These are phyloP conservation scores for Pseudogymnoascus sp. DNA, from an alignment of 2,329 filamentous ascomycete species.

Conservation along the genomic window DNA sequence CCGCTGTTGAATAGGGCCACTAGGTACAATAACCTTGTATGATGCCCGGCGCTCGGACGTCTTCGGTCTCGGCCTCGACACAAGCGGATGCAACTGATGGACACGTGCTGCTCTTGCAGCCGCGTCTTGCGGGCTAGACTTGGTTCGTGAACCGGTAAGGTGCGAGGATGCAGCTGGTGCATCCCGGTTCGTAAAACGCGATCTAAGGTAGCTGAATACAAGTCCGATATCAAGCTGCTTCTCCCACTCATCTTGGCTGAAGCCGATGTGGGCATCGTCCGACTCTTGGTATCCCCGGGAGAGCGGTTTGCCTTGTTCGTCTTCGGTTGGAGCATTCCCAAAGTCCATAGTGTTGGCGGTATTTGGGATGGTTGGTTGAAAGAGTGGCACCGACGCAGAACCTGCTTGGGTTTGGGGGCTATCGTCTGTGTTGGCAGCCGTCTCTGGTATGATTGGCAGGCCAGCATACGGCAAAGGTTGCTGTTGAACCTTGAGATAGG, in stretches of 20 bases:
- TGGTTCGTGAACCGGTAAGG: conserved; percentile 30
- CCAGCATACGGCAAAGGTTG: conserved; percentile 69
- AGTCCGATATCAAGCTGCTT: conserved; percentile 83
- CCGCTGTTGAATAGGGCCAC: conserved; percentile 38
- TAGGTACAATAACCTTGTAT: conserved; percentile 46
- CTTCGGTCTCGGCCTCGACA: conserved; percentile 46
- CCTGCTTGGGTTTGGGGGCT: conserved; percentile 11
- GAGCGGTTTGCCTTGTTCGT: not conserved
- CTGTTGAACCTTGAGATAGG: conserved; percentile 60
- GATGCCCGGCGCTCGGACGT: conserved; percentile 40
- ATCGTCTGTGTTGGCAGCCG: conserved; percentile 29
- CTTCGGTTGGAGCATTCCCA: not conserved
- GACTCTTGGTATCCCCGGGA: conserved; percentile 5
- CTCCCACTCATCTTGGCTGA: conserved; percentile 60
- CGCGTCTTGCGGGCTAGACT: conserved; percentile 50
- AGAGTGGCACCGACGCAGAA: conserved; percentile 17
- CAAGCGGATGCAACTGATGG: conserved; percentile 79
- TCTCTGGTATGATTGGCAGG: conserved; percentile 56
- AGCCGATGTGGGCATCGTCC: conserved; percentile 11
- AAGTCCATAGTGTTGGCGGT: not conserved
- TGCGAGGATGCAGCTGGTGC: conserved; percentile 31
- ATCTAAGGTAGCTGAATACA: conserved; percentile 80
- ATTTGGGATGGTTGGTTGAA: conserved; percentile 21
- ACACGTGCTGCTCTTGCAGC: conserved; percentile 76
- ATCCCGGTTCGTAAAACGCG: conserved; percentile 55